Percentiles rank a stretch among this genome's conserved stretches.
These are phyloP conservation scores for Phoenix dactylifera DNA, from an alignment of 176 grass and related monocot species.

Conservation along the genomic window DNA sequence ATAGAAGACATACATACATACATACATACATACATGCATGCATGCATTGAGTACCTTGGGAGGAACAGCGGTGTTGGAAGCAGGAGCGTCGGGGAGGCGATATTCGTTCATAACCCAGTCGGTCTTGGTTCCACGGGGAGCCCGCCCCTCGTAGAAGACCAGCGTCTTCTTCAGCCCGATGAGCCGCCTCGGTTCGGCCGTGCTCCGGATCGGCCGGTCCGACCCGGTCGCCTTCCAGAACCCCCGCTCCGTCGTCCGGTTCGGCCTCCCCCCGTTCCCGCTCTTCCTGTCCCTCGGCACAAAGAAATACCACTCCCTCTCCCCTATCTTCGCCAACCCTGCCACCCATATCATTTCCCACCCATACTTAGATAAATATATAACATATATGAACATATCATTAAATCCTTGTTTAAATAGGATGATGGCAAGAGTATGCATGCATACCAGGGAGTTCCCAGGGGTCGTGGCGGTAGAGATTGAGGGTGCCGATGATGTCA, in stretches of 20 bases:
- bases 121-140: slow-evolving; percentile 55
- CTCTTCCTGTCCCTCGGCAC: slow-evolving; percentile 56
- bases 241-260: slow-evolving; percentile 68
- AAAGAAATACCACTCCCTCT: slow-evolving; percentile 98
- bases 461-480: slow-evolving; percentile 6
- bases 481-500: slow-evolving; percentile 10
- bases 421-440: too few species aligned
- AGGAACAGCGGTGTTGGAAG: not conserved
- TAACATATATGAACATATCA: too few species aligned
- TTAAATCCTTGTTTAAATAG: too few species aligned
- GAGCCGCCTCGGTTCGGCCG: slow-evolving; percentile 34
- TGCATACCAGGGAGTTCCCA: slow-evolving; percentile 10
- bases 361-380: too few species aligned
- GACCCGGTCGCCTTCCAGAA: slow-evolving; percentile 97
- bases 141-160: slow-evolving; percentile 81
- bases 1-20: too few species aligned
- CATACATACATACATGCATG: too few species aligned
- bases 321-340: slow-evolving; percentile 73
- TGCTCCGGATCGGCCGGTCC: slow-evolving; percentile 37
- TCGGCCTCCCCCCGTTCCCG: slow-evolving; percentile 61
- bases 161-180: slow-evolving; percentile 92
- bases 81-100: slow-evolving; percentile 37
- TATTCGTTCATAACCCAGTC: slow-evolving; percentile 99
- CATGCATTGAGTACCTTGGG: slow-evolving; percentile 17
- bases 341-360: too few species aligned